Percentiles rank a stretch among this genome's conserved stretches.
Evolutionary conservation across 2,329 filamentous ascomycete species (phyloP).

Genomic region (Chalara sp.): DNA sequence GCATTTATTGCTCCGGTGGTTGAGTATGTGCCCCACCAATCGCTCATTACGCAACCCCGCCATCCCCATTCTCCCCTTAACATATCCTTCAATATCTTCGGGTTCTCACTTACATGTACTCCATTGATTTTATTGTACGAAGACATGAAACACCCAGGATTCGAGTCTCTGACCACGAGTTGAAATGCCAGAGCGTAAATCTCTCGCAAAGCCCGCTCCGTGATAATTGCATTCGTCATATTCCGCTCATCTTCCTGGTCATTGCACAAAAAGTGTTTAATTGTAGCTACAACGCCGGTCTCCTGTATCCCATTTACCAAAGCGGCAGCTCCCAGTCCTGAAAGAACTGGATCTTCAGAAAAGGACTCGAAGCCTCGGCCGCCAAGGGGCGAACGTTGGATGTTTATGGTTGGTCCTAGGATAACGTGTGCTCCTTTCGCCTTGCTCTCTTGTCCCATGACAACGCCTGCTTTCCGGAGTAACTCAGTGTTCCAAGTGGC

Average conservation of each 20-base stretch:
- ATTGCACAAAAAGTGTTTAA: slow-evolving; percentile 42
- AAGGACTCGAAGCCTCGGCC: slow-evolving; percentile 43
- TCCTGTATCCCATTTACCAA: slow-evolving; percentile 39
- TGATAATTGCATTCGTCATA: slow-evolving; percentile 29
- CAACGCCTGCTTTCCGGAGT: slow-evolving; percentile 54
- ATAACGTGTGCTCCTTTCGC: slow-evolving; percentile 58
- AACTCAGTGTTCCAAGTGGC: slow-evolving; percentile 62
- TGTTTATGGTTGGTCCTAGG: slow-evolving; percentile 56
- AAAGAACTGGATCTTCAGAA: slow-evolving; percentile 39
- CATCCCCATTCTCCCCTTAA: slow-evolving; percentile 38
- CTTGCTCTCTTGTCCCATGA: slow-evolving; percentile 60
- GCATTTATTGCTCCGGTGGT: slow-evolving; percentile 43
- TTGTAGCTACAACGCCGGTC: slow-evolving; percentile 34
- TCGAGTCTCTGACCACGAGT: slow-evolving; percentile 34
- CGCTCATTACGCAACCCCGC: slow-evolving; percentile 39
- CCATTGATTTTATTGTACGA: slow-evolving; percentile 42
- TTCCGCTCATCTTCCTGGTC: slow-evolving; percentile 34
- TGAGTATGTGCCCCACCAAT: slow-evolving; percentile 48
- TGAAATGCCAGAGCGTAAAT: slow-evolving; percentile 40
- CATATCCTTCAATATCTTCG: slow-evolving; percentile 31
- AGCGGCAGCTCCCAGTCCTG: slow-evolving; percentile 36
- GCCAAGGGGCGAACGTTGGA: slow-evolving; percentile 40
- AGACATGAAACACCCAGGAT: slow-evolving; percentile 39
- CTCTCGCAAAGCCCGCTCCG: slow-evolving; percentile 33
- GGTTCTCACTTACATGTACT: slow-evolving; percentile 35